Base-by-base conservation (phyloP, 768 basidiomycete genomes). In the Suillus spraguei region DNA sequence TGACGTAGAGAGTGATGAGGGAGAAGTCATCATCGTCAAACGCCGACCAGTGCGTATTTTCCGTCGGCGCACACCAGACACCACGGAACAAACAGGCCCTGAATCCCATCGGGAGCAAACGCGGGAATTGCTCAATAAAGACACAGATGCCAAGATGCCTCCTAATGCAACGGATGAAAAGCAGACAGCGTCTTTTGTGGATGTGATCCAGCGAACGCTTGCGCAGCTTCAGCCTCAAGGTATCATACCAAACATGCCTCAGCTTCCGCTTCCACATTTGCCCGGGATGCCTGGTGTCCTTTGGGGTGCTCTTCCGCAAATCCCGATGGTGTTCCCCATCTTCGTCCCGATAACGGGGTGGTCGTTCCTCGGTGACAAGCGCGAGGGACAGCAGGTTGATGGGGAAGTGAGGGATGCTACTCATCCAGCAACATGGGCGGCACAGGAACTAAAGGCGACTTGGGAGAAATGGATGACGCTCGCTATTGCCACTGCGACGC, bases 311-410 rank as follows among this genome's bases (percentile, higher is more conserved):
- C 71, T 90, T 17, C 87, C 87, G 5, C 88, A 89, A 65, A 81
- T 90, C 62, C 89, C 89, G 2, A 80, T 91, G 76, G 89, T 91
- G 14, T 93, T 94, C 82, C 91, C 92, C 20, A 83, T 93, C 28
- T 83, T 88, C 64, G 86, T 93, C 17, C 90, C 92, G 4, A 74
- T 83, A 71, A 84, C 89, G 38, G 81, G 79, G 24, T 89, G 86
- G 86, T 82, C 86, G 1, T 85, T 92, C 74, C 78, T 88, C 62
- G 83, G 86, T 60, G 85, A 79, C 9, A 77, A 77, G 61, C 77
- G 74, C 39, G 79, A 83, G n/a, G 73, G 68, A 36, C 64, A 68
- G 11, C 73, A 71, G 60, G 70, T 71, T 14, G 69, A 62, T 54
- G 56, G 67, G 46, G 76, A 74, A 60, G 71, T 74, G 38, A 77